Base-by-base conservation (phyloP, 495 filamentous ascomycete genomes). In the Glutinoglossum americanum region DNA sequence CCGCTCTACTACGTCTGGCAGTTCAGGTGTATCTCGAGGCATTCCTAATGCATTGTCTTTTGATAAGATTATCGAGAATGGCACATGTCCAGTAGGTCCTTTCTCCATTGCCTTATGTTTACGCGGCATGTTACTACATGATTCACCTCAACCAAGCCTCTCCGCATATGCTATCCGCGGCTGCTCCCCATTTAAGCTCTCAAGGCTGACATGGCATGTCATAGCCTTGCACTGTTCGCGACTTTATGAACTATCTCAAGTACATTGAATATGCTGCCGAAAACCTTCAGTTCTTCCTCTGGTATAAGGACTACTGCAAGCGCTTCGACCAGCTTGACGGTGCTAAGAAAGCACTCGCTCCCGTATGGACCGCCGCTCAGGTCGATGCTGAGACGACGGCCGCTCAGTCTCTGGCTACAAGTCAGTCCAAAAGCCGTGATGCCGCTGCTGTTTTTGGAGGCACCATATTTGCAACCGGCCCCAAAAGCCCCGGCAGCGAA, bases 261-360 rank as follows among this genome's bases (percentile, higher is more conserved):
- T 85, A 87, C 66, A 75, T 89, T 54, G 84, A 87, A 64, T 78
- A 79, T 37, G 67, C 79, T 13, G 80, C 85, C 53, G 84, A 89
- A 68, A 87, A 87, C 65, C 73, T 89, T 30, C 84, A 89, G 66
- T 89, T 89, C 69, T 85, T 73, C 65, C 76, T 89, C 17, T 89
- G 85, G 85, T 74, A 77, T 59, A 73, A 69, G 28, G 81, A 83
- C 65, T 89, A 86, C 60, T 65, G 63, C 44, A 67, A 73, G 59
- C 78, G 83, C 4, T 88, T 85, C 65, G 61, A 69, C 9, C 64
- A 68, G 19, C 73, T 81, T 7, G 67, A 75, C 3, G 67, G 70
- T 7, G 70, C 63, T 21, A 79, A 86, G 59, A 66, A 68, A 21
- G 65, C 60, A 8, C 74, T 87, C 27, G 74, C 84, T 13, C 77